These are phyloP conservation scores for Hypoxylon rickii DNA, from an alignment of 495 filamentous ascomycete species.

Conservation along the genomic window DNA sequence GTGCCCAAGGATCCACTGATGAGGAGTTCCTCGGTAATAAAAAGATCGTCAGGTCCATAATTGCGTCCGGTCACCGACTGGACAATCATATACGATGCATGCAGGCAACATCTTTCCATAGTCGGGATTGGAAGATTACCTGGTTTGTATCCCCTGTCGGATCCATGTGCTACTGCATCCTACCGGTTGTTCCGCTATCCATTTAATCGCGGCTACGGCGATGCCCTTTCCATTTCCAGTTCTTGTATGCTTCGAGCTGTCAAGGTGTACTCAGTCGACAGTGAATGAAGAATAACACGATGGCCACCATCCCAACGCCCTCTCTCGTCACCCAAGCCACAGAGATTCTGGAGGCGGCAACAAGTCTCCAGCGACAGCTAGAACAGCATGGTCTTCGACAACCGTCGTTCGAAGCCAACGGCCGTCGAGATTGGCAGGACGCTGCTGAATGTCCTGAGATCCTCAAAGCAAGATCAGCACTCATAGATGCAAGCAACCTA, in stretches of 20 bases:
- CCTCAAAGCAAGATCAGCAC: slow-evolving; percentile 1
- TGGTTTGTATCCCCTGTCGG: background rate
- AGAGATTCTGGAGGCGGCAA: slow-evolving; percentile 1
- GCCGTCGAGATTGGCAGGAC: slow-evolving; percentile 9
- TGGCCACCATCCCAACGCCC: slow-evolving; percentile 7
- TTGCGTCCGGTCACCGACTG: background rate
- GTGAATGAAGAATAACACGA: background rate
- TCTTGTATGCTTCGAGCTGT: background rate
- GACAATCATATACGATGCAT: background rate
- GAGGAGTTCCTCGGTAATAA: too few species aligned
- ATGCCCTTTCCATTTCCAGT: background rate
- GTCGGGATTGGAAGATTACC: background rate
- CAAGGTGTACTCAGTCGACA: background rate
- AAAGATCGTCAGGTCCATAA: too few species aligned
- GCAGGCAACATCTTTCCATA: background rate
- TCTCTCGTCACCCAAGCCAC: slow-evolving; percentile 1
- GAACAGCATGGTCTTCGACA: slow-evolving; percentile 5
- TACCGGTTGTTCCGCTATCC: too few species aligned
- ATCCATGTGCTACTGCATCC: background rate
- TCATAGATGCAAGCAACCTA: slow-evolving; percentile 7
- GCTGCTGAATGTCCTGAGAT: background rate
- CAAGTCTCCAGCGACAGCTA: slow-evolving; percentile 2
- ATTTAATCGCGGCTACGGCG: too few species aligned
- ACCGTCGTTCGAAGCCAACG: slow-evolving; percentile 5
- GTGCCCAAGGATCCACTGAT: too few species aligned